Base-by-base conservation (phyloP, 768 basidiomycete species). In the Tulasnella sp. region DNA sequence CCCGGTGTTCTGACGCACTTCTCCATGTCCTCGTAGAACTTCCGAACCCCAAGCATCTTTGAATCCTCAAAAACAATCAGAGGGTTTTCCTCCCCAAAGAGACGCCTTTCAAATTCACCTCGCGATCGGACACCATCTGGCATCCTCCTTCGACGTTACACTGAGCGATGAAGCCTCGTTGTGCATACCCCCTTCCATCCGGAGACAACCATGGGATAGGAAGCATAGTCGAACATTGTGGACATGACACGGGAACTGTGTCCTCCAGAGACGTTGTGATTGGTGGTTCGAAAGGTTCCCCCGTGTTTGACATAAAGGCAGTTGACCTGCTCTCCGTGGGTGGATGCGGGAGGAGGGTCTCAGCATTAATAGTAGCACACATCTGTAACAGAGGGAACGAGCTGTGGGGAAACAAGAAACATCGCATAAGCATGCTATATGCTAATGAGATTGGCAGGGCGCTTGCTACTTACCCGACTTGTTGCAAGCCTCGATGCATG, bases 401-500 rank as follows among this genome's bases (percentile, higher is more conserved):
- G 47, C 55, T 58, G 26, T 19, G 21, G 10, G 30, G 13, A 38
- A 1, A 11, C 42, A 32, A 1, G 0, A 30, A n/a, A n/a, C 29
- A 24, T 17, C n/a, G n/a, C n/a, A n/a, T n/a, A n/a, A n/a, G n/a
- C n/a, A n/a, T n/a, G n/a, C n/a, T n/a, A n/a, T n/a, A n/a, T n/a
- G n/a, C n/a, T n/a, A n/a, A n/a, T n/a, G n/a, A 53, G 42, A n/a
- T n/a, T 17, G 13, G 21, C 8, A 29, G 41, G 11, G 42, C 11
- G n/a, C 21, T 38, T 11, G n/a, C 21, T 4, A 13, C 19, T 61
- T n/a, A 54, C 29, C 21, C 63, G 27, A 43, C 58, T 49, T 50
- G 61, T 45, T 32, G 30, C 29, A 52, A 59, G 56, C 30, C 38
- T 38, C 19, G 50, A 15, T 3, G 66, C 65, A 24, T 67, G 62